Evolutionary conservation across 805 yeast species (phyloP).

Genomic region (Wickerhamomyces silvicola): DNA sequence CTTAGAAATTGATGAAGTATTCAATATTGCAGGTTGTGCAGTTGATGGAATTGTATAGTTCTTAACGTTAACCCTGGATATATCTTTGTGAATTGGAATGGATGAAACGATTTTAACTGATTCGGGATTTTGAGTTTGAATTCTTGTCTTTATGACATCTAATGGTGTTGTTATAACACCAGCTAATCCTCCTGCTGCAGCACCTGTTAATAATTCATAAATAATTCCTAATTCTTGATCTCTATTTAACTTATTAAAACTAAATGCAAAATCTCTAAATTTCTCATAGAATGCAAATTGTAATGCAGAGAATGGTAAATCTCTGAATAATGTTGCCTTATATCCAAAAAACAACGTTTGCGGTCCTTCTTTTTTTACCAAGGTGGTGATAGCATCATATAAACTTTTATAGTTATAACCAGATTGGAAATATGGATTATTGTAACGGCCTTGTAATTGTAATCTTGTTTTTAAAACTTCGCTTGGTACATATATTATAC

Average conservation of each 20-base stretch:
- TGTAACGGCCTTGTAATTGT: conserved; percentile 84
- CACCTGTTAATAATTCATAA: conserved; percentile 80
- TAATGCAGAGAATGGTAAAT: conserved; percentile 90
- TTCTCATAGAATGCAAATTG: conserved; percentile 95
- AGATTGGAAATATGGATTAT: conserved; percentile 69
- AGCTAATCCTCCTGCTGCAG: conserved; percentile 91
- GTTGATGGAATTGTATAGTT: conserved; percentile 20
- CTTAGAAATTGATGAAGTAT: conserved; percentile 40
- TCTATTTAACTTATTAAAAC: conserved; percentile 25
- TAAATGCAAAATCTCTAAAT: conserved; percentile 57
- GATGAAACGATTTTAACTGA: conserved; percentile 5
- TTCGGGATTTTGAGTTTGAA: conserved; percentile 73
- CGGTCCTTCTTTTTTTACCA: conserved; percentile 64
- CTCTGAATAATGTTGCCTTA: conserved; percentile 88
- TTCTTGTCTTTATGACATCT: conserved; percentile 87
- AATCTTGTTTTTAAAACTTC: conserved; percentile 91
- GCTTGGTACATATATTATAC: conserved; percentile 87
- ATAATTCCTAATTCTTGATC: conserved; percentile 37
- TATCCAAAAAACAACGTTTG: conserved; percentile 82
- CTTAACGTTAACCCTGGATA: conserved; percentile 19
- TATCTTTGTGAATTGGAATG: not conserved
- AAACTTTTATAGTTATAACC: conserved; percentile 86
- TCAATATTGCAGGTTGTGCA: conserved; percentile 17
- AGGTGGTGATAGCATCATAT: conserved; percentile 59
- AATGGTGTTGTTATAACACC: conserved; percentile 86